Evolutionary conservation across 345 rosid species (phyloP).

Genomic region (Mangifera indica): DNA sequence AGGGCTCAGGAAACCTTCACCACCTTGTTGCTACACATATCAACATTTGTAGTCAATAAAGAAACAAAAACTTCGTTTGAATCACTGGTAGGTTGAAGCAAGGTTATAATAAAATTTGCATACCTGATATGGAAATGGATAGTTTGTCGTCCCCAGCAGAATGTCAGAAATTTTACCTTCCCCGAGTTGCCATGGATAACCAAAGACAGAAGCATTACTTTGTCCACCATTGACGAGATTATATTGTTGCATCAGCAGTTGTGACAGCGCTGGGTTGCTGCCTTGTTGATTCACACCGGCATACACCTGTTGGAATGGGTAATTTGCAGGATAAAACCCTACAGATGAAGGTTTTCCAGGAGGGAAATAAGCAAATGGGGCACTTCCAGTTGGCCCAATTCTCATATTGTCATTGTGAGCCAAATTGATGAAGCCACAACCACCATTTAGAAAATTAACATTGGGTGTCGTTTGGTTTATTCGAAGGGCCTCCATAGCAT

Average conservation of each 20-base stretch:
- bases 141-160: background rate
- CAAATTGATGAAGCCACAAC: slow-evolving; percentile 8
- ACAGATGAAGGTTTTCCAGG: slow-evolving; percentile 11
- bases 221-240: slow-evolving; percentile 10
- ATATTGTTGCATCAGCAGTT: background rate
- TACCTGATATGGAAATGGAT: slow-evolving; percentile 19
- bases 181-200: background rate
- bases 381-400: background rate
- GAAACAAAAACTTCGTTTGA: background rate
- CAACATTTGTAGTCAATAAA: background rate
- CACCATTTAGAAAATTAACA: background rate
- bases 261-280: background rate
- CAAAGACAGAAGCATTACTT: background rate
- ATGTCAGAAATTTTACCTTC: slow-evolving; percentile 5
- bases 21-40: slow-evolving; percentile 17
- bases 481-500: slow-evolving; percentile 12
- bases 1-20: background rate
- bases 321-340: background rate
- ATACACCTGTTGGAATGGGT: slow-evolving; percentile 3
- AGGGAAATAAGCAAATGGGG: background rate
- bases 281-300: slow-evolving; percentile 4
- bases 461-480: background rate
- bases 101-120: background rate
- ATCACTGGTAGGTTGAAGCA: background rate
- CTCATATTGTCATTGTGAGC: background rate